Conservation (phyloP, 116 monocot species). For the Papilionanthe hybrid region DNA sequence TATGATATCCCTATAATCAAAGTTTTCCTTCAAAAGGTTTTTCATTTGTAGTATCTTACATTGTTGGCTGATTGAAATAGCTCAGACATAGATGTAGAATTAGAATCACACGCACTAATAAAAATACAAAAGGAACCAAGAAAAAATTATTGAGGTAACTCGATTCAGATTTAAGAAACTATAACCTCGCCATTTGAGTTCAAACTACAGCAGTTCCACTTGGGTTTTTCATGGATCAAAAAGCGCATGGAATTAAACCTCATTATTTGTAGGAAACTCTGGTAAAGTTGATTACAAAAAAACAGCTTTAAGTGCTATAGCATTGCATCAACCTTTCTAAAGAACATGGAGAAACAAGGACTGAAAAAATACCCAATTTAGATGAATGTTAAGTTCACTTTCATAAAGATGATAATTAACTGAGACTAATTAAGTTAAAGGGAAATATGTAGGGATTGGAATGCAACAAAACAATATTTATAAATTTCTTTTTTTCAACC, state of each 20-base stretch:
- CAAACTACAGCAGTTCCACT: not conserved
- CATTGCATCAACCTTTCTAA: not conserved
- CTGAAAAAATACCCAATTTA: not conserved
- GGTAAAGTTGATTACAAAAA: not conserved
- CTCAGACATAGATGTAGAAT: not conserved
- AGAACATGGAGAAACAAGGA: not conserved
- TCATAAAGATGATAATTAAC: not conserved
- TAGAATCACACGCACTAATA: not conserved
- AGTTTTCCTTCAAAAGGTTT: not conserved
- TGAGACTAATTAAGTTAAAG: not conserved
- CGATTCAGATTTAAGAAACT: not conserved
- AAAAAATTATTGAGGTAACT: not conserved
- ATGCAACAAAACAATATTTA: not conserved
- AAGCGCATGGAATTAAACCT: not conserved
- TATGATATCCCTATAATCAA: not conserved
- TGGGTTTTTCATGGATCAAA: not conserved
- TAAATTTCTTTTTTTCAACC: constrained; percentile 23
- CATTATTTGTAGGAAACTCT: not conserved
- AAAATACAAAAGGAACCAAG: not conserved
- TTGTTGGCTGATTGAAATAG: not conserved
- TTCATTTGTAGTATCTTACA: not conserved
- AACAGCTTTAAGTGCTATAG: not conserved
- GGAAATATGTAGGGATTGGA: not conserved
- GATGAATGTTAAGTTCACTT: not conserved
- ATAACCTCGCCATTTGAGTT: not conserved